Evolutionary conservation across 148 eudicot species (phyloP), one percentile per base, ranked within the genome.

Genomic region (Euryodendron excelsum): DNA sequence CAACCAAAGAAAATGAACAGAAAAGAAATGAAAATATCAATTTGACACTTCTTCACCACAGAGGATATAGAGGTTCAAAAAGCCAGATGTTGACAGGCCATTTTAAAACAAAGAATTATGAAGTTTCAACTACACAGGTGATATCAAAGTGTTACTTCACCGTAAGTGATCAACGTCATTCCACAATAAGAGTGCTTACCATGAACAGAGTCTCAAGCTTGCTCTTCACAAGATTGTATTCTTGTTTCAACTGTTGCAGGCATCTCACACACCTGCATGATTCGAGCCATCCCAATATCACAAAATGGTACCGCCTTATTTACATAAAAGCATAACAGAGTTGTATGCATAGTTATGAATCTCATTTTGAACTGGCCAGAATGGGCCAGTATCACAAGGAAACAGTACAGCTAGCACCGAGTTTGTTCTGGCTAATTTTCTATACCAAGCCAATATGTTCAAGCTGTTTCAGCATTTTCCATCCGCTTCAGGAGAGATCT

Each of bases 251-350:
- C 33, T 69, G 72, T 45, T 75, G 82, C 74, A 80, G 78, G 13
- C 82, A 80, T 55, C 31, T 23, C 74, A 30, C 4, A 14, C 82
- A 80, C 71, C 82, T 80, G 78, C 78, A 80, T 13, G 21, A 74
- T 21, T 39, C 21, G 17, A 45, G 67, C 25, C 23, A 59, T 41
- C 47, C 3, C 69, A 60, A 36, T 18, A 41, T 27, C 48, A 44
- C 72, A 37, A 2, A 7, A 44, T 39, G 50, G 72, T 41, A 10
- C 23, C 7, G 33, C 73, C 33, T 20, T 45, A 47, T 14, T 15
- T 41, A 27, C 5, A 69, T 13, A 69, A 15, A 25, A 69, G 56
- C n/a, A 0, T 45, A 69, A 45, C 12, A 1, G 50, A 23, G 31
- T 68, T 23, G 9, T 23, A 3, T 44, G 25, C 37, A 65, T 65